Evolutionary conservation across 2,329 filamentous ascomycete genomes (phyloP), one percentile per base, ranked within the genome.

Genomic region (Phyllachora maydis): DNA sequence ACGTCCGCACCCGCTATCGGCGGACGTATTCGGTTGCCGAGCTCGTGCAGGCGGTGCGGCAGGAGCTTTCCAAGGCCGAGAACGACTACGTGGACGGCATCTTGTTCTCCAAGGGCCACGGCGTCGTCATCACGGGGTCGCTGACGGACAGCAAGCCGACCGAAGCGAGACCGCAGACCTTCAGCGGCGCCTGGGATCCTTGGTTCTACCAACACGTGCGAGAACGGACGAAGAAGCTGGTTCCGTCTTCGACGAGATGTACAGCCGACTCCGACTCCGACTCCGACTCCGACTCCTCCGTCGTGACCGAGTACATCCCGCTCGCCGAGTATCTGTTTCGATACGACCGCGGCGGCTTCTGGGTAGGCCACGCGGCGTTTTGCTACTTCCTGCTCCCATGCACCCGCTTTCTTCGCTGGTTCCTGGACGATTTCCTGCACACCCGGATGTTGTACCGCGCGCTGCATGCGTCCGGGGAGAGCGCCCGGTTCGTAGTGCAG

Each of bases 151-250:
- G 59, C 5, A 45, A 50, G 13, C 55, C 54, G 4, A 32, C 37
- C 3, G 39, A 33, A 10, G 33, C 32, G 14, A 35, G 23, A 28
- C 45, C 29, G 48, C 69, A 67, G 55, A 53, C 57, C 5, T 62
- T 67, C 22, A 60, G 52, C 36, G 49, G 57, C 15, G 54, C 68
- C 4, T 52, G 53, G 34, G 74, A 83, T 37, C 70, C 73, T 2
- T 82, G 76, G 76, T 79, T 69, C 44, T 82, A 79, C 40, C 52
- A 82, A 28, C 74, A 81, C 39, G 74, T 64, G 11, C 49, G 61
- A 35, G 49, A 61, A 18, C 41, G 41, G 29, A 59, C 49, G 9
- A 35, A 34, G 33, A 27, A 24, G 16, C 30, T 40, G 4, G n/a
- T n/a, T n/a, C 32, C 40, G 3, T 40, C 39, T 23, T 40, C 29